A percentile compares a stretch with the other conserved stretches of the same genome.
phyloP scores from a whole-genome alignment of 176 grass and related monocot genomes.

The Musa itinerans region DNA sequence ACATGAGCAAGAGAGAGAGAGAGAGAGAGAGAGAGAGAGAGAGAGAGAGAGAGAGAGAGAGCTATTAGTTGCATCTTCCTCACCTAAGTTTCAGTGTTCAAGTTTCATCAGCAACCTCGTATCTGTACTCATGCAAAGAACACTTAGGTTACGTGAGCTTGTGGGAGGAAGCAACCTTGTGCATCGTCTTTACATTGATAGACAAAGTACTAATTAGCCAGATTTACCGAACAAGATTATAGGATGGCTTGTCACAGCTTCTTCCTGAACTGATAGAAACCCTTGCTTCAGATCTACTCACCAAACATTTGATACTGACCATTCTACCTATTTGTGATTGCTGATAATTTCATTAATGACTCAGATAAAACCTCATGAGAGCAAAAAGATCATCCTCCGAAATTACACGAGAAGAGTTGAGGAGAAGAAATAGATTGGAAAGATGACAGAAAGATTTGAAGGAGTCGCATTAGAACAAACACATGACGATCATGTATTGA shows the following conservation, averaged over 20 bases:
- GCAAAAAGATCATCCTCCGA: too few relatives aligned
- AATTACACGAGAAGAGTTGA: too few relatives aligned
- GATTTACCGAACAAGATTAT: neutral
- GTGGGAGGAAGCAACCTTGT: neutral
- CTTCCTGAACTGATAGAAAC: neutral
- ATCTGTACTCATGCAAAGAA: neutral
- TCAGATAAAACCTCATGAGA: too few relatives aligned
- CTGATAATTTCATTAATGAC: too few relatives aligned
- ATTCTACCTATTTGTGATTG: too few relatives aligned
- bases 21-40: neutral
- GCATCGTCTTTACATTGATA: neutral
- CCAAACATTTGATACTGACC: neutral
- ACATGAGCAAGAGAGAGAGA: neutral
- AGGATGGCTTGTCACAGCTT: neutral
- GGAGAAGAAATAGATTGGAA: too few relatives aligned
- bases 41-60: neutral
- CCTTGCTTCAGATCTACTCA: neutral
- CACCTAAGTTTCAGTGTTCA: neutral
- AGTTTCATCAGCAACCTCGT: too few relatives aligned
- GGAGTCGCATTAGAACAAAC: neutral
- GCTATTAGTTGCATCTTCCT: slow-evolving; percentile 2
- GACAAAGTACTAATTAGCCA: neutral
- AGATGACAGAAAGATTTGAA: too few relatives aligned
- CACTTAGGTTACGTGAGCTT: neutral
- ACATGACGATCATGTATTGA: neutral